Conservation (phyloP, 257 asterid genomes). For the Ajuga chamaepitys region DNA sequence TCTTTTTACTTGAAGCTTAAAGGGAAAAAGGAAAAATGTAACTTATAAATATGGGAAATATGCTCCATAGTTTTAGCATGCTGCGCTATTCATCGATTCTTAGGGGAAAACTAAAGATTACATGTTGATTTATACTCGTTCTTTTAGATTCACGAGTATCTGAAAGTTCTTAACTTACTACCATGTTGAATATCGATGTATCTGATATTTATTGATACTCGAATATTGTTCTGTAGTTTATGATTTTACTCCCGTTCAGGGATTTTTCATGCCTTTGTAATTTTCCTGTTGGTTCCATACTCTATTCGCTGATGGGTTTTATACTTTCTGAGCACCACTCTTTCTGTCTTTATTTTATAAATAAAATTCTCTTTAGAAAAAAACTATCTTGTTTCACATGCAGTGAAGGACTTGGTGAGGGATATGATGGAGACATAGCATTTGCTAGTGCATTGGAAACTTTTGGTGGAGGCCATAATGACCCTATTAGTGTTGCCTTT, state of each 20-base stretch:
- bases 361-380: too few species aligned
- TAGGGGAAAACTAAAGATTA: neutral
- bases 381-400: constrained; percentile 17
- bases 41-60: neutral
- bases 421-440: constrained; percentile 96
- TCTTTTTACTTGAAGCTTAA: neutral
- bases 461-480: constrained; percentile 99
- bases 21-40: too few species aligned
- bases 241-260: too few species aligned
- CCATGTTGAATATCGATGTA: too few species aligned
- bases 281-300: too few species aligned
- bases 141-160: neutral
- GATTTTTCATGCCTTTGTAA: too few species aligned
- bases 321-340: too few species aligned
- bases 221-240: too few species aligned
- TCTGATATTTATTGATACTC: too few species aligned
- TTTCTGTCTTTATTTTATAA: too few species aligned
- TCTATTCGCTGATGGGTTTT: too few species aligned
- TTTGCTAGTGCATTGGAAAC: constrained; percentile 92
- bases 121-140: neutral
- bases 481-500: constrained; percentile 97
- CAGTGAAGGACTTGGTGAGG: constrained; percentile 99
- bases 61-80: neutral
- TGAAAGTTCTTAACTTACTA: neutral
- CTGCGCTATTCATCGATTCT: neutral